Conservation (phyloP, 176 grass and related monocot species). For the Lolium rigidum region DNA sequence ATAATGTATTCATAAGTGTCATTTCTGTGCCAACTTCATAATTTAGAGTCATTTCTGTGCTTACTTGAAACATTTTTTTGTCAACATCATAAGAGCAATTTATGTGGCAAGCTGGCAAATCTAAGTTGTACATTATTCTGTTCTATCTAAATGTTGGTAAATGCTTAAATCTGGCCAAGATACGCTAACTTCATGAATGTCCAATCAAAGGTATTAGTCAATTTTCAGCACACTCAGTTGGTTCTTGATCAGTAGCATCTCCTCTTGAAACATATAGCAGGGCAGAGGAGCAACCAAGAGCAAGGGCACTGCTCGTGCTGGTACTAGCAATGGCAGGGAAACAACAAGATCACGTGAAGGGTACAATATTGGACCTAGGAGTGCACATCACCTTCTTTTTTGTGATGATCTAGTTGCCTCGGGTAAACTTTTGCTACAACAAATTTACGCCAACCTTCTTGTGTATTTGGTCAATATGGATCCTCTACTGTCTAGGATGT, state of each 20-base stretch:
- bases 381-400: too few relatives aligned
- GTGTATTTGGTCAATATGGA: neutral
- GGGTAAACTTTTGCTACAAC: neutral
- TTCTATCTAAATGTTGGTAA: neutral
- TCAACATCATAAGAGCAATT: neutral
- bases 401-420: too few relatives aligned
- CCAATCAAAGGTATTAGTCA: neutral
- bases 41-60: too few relatives aligned
- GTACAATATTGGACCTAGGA: too few relatives aligned
- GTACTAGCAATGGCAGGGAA: too few relatives aligned
- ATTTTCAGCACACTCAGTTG: neutral
- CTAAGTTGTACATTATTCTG: neutral
- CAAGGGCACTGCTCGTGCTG: too few relatives aligned
- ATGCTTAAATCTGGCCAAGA: neutral
- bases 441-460: neutral
- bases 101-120: neutral
- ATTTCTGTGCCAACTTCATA: too few relatives aligned
- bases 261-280: too few relatives aligned
- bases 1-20: neutral
- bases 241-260: too few relatives aligned
- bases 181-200: neutral
- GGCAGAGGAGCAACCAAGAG: too few relatives aligned
- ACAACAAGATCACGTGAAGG: too few relatives aligned
- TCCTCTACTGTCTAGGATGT: neutral
- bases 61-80: neutral